Base-by-base conservation (phyloP, 2,329 filamentous ascomycete genomes). In the Chaetomiaceae sp. region DNA sequence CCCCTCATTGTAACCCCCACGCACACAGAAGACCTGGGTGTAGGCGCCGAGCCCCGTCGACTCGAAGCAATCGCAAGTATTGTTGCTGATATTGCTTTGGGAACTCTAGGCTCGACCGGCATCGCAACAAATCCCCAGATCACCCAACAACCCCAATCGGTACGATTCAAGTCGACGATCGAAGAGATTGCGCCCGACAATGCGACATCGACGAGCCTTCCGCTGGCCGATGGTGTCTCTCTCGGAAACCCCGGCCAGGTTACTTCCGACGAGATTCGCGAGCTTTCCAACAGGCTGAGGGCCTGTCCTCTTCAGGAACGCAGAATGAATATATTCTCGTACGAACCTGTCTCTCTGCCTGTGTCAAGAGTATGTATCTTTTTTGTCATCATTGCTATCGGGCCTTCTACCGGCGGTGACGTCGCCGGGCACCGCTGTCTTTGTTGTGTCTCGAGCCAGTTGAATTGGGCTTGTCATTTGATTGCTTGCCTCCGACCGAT, bases 301-400 rank as follows among this genome's bases (percentile, higher is more conserved):
- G 82, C 83, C 57, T 80, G 84, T 42, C 83, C 86, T 62, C 78
- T 96, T 56, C 91, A 96, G 72, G 86, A 91, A 63, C 80, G 84
- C 53, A 83, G 91, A 58, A 82, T 95, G 76, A 87, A 87, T 66
- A 89, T 90, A 66, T 95, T 90, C 71, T 85, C 87, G 38, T 97
- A 91, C 65, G 91, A 96, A 67, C 86, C 92, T 30, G 85, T 96
- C 58, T 97, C 94, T 32, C 77, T 97, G 48, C 92, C 94, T 33
- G 79, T 82, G 29, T 92, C 89, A 41, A 81, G 89, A 72, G 89
- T 92, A 83, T 71, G 86, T 80, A 37, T 46, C 47, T 30, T 18
- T n/a, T 8, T 10, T 6, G 14, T 13, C 2, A n/a, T 20, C 5
- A 20, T 2, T 23, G 33, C 23, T 48, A 7, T 53, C 50, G 34